Conservation (phyloP, 1,139 yeast species). For the Lipomyces yarrowii region DNA sequence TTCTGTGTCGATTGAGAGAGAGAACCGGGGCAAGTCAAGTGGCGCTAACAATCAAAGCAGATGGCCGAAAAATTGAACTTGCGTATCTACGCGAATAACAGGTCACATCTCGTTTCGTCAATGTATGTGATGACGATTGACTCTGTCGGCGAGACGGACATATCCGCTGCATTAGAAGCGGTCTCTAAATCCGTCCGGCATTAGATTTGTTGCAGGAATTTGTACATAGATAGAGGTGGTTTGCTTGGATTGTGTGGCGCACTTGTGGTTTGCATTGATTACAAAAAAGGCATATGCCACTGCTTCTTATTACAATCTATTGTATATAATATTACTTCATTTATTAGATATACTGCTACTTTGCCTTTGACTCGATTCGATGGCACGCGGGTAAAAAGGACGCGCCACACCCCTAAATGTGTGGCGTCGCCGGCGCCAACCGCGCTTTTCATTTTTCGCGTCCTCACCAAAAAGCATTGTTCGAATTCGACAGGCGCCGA, state of each 20-base stretch:
- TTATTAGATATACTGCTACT: no score
- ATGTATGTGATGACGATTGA: slow-evolving; percentile 15
- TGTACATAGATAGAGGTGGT: not conserved
- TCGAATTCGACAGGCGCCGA: not conserved
- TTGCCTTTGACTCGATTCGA: no score
- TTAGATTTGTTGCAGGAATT: slow-evolving; percentile 1
- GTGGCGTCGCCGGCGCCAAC: not conserved
- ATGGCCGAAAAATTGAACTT: slow-evolving; percentile 9
- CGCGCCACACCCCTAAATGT: not conserved
- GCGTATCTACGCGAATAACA: slow-evolving; percentile 5
- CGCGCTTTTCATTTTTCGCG: not conserved
- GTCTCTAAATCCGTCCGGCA: slow-evolving; percentile 10
- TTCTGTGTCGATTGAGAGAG: not conserved
- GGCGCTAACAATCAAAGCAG: slow-evolving; percentile 9
- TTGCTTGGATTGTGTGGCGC: not conserved
- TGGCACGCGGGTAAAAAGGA: not conserved
- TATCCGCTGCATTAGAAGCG: slow-evolving; percentile 16
- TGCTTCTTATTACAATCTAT: no score
- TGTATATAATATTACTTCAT: no score
- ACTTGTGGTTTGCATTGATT: not conserved
- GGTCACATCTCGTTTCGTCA: slow-evolving; percentile 15
- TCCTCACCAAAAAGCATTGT: not conserved
- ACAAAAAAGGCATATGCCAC: not conserved
- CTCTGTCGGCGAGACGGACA: slow-evolving; percentile 11
- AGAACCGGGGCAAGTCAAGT: not conserved